Evolutionary conservation across 805 yeast genomes (phyloP).

Genomic region (Sporopachydermia lactativora): DNA sequence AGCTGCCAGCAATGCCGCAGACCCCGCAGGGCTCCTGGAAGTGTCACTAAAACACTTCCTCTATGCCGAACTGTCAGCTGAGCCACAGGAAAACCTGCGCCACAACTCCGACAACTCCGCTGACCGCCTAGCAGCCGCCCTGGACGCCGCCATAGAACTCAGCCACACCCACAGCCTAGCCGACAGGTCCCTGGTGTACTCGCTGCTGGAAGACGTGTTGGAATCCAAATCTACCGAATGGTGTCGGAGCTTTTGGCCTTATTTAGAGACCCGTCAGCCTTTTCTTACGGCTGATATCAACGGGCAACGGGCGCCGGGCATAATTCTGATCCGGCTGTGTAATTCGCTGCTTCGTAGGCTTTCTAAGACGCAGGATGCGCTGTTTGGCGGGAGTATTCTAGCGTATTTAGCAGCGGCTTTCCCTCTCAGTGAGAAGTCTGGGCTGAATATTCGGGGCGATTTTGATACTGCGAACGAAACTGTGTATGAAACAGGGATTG

Average conservation of each 20-base stretch:
- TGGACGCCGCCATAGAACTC: background rate
- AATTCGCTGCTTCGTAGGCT: constrained; percentile 19
- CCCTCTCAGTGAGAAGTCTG: constrained; percentile 21
- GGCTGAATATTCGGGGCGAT: constrained; percentile 21
- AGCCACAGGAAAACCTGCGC: background rate
- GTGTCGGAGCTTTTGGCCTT: constrained; percentile 22
- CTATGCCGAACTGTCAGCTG: background rate
- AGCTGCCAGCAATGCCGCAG: background rate
- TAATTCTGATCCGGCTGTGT: constrained; percentile 20
- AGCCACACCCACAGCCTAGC: background rate
- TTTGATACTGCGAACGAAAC: constrained; percentile 20
- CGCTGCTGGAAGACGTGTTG: constrained; percentile 19
- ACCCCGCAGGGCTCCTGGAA: background rate
- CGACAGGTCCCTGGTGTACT: background rate
- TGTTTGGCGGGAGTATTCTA: constrained; percentile 20
- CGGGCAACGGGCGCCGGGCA: constrained; percentile 20
- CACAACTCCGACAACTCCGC: background rate
- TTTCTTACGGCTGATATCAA: constrained; percentile 8
- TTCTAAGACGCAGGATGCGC: constrained; percentile 18
- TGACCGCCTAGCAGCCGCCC: background rate
- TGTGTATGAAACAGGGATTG: constrained; percentile 9
- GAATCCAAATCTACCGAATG: constrained; percentile 19
- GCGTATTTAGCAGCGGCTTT: constrained; percentile 21
- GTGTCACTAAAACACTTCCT: background rate
- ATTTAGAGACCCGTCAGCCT: constrained; percentile 13